Evolutionary conservation across 192 early-diverging fungal genomes (phyloP).

Genomic region (Coemansia sp.): DNA sequence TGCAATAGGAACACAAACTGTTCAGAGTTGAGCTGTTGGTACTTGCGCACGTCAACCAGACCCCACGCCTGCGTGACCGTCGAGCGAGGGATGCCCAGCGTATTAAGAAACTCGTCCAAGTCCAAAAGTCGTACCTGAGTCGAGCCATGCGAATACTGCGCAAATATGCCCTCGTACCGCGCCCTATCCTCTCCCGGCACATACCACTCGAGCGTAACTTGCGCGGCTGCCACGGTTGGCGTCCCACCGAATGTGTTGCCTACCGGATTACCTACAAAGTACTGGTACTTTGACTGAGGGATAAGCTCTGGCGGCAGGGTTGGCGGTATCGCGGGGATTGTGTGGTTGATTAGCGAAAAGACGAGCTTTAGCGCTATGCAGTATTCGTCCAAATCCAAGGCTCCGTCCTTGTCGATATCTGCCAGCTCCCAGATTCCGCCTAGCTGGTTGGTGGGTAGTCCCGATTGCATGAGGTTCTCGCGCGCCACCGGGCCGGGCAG

Average conservation of each 20-base stretch:
- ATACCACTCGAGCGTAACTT: conserved; percentile 50
- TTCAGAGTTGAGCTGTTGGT: conserved; percentile 55
- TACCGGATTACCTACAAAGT: conserved; percentile 15
- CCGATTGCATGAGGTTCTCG: conserved; percentile 51
- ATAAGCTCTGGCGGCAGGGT: conserved; percentile 65
- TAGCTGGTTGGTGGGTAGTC: conserved; percentile 46
- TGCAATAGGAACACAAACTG: conserved; percentile 54
- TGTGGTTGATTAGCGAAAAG: conserved; percentile 63
- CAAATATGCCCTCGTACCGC: conserved; percentile 36
- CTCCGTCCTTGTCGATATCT: conserved; percentile 82
- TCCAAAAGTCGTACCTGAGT: conserved; percentile 42
- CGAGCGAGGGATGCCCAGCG: conserved; percentile 36
- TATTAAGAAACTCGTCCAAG: conserved; percentile 46
- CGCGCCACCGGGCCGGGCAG: conserved; percentile 44
- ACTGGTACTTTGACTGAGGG: conserved; percentile 63
- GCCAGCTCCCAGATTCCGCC: conserved; percentile 66
- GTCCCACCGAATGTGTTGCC: neutral
- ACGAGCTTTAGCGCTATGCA: conserved; percentile 77
- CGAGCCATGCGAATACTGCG: conserved; percentile 32
- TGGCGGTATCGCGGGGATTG: conserved; percentile 56
- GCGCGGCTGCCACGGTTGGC: neutral
- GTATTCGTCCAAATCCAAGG: conserved; percentile 83
- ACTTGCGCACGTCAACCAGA: conserved; percentile 53
- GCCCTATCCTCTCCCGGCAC: conserved; percentile 36
- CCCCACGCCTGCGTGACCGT: conserved; percentile 42